Evolutionary conservation across 2,329 filamentous ascomycete genomes (phyloP).

Genomic region (Fusarium pseudograminearum): DNA sequence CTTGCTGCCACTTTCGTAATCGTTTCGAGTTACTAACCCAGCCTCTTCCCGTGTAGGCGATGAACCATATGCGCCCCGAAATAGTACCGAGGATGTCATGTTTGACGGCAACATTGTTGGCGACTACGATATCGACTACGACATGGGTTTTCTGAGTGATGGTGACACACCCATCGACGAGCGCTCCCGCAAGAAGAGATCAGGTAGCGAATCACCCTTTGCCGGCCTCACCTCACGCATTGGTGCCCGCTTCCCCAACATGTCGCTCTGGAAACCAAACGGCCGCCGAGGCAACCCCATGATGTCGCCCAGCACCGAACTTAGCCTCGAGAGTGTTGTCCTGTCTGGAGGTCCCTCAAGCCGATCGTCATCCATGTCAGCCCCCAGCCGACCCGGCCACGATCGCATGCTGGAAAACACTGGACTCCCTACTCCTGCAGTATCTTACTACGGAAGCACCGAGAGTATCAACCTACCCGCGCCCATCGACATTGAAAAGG

Average conservation of each 20-base stretch:
- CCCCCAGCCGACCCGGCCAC: constrained; percentile 61
- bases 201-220: constrained; percentile 69
- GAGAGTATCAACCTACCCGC: constrained; percentile 65
- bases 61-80: constrained; percentile 69
- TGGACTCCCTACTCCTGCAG: constrained; percentile 71
- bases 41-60: constrained; percentile 62
- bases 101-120: constrained; percentile 54
- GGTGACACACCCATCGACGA: constrained; percentile 65
- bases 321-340: constrained; percentile 80
- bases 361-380: constrained; percentile 81
- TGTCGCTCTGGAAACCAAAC: constrained; percentile 63
- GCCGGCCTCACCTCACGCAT: constrained; percentile 74
- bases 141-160: constrained; percentile 75
- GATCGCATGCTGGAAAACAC: constrained; percentile 64
- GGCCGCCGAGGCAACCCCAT: constrained; percentile 60
- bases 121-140: constrained; percentile 69
- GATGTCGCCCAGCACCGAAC: constrained; percentile 79
- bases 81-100: constrained; percentile 56
- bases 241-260: constrained; percentile 69
- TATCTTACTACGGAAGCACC: constrained; percentile 71
- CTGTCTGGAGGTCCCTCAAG: constrained; percentile 77
- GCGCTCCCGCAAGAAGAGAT: constrained; percentile 67
- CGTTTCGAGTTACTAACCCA: constrained; percentile 30
- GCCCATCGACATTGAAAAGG: constrained; percentile 56
- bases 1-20: constrained; percentile 12